Percentiles rank a stretch among this genome's conserved stretches.
Evolutionary conservation across 2,329 filamentous ascomycete genomes (phyloP).

Genomic region (Colletotrichum sp.): DNA sequence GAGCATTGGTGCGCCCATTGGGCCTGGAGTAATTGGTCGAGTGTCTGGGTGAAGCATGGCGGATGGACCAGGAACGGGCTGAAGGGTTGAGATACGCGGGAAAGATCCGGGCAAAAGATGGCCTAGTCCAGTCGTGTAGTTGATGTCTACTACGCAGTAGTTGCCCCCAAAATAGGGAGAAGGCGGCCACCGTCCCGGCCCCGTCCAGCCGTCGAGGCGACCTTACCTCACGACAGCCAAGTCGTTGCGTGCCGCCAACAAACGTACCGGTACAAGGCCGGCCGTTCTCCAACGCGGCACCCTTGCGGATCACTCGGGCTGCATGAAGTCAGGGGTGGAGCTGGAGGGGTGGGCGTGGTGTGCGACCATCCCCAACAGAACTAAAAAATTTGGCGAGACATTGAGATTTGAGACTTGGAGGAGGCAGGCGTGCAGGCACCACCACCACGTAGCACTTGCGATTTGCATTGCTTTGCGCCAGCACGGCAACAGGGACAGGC

Average conservation of each 20-base stretch:
- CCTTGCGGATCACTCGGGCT: constrained; percentile 21
- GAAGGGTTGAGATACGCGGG: constrained; percentile 3
- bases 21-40: background rate
- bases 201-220: background rate
- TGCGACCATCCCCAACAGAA: constrained; percentile 46
- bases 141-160: background rate
- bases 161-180: background rate
- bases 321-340: constrained; percentile 21
- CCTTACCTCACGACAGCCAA: background rate
- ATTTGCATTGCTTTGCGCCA: background rate
- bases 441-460: background rate
- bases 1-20: constrained; percentile 8
- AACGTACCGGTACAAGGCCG: constrained; percentile 29
- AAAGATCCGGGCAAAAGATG: background rate
- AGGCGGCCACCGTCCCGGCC: background rate
- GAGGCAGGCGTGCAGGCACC: background rate
- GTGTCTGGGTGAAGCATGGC: background rate
- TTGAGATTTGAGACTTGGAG: constrained; percentile 21
- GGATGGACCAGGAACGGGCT: background rate
- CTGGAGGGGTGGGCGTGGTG: constrained; percentile 18
- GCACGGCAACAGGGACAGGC: background rate
- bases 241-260: background rate
- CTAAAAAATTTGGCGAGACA: constrained; percentile 34
- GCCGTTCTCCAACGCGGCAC: constrained; percentile 19
- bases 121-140: background rate